phyloP scores from a whole-genome alignment of 2,329 filamentous ascomycete species.

The Clarireedia hainanense region DNA sequence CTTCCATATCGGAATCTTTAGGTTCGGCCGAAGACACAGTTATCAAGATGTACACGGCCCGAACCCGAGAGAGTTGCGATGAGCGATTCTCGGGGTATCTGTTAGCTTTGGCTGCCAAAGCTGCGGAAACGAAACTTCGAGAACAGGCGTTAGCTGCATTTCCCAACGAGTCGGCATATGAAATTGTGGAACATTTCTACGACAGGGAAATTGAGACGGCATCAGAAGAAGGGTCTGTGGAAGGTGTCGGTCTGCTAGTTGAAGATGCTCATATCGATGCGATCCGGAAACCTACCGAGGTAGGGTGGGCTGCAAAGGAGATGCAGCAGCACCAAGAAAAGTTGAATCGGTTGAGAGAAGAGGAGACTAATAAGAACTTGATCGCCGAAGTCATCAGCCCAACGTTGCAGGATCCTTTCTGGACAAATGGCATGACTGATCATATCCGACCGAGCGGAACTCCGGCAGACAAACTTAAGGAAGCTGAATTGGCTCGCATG shows the following conservation, averaged over 20 bases:
- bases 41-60: constrained; percentile 34
- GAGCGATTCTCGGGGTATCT: constrained; percentile 70
- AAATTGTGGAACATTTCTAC: constrained; percentile 31
- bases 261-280: constrained; percentile 17
- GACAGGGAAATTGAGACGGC: constrained; percentile 26
- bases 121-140: constrained; percentile 71
- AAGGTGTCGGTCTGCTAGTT: constrained; percentile 24
- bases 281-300: constrained; percentile 24
- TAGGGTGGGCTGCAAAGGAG: constrained; percentile 28
- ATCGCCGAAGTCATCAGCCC: constrained; percentile 28
- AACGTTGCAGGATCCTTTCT: constrained; percentile 28
- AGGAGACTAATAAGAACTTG: constrained; percentile 27
- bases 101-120: constrained; percentile 69
- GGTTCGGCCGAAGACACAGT: constrained; percentile 29
- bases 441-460: constrained; percentile 15
- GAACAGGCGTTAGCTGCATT: constrained; percentile 71
- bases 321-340: constrained; percentile 30
- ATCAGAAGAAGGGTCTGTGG: constrained; percentile 28
- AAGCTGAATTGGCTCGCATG: constrained; percentile 40
- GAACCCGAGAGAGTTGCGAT: constrained; percentile 62
- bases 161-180: constrained; percentile 50
- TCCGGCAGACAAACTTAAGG: constrained; percentile 20
- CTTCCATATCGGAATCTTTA: constrained; percentile 26
- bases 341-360: constrained; percentile 26
- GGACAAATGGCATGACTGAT: constrained; percentile 29